Conservation (phyloP, 495 filamentous ascomycete species). For the Chaetomium cochliodes region DNA sequence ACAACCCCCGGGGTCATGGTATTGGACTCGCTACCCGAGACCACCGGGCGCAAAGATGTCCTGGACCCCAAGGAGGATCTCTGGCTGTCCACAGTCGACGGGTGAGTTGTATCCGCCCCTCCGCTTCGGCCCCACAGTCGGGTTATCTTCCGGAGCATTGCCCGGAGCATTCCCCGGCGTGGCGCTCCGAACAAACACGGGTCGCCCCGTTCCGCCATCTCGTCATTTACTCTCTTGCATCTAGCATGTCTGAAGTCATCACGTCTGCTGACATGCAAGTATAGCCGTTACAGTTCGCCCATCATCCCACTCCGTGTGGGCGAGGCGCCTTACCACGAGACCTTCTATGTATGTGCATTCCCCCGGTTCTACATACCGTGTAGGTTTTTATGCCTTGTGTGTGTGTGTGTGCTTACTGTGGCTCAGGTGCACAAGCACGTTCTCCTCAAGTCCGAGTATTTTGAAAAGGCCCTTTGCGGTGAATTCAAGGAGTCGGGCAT, state of each 20-base stretch:
- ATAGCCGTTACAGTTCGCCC: slow-evolving; percentile 41
- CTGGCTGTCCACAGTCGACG: slow-evolving; percentile 46
- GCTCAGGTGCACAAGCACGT: slow-evolving; percentile 44
- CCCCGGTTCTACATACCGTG: neutral
- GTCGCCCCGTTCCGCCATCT: neutral
- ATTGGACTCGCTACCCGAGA: slow-evolving; percentile 33
- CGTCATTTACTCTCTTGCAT: neutral
- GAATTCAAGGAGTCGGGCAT: slow-evolving; percentile 42
- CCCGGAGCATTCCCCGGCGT: slow-evolving; percentile 6
- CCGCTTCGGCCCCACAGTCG: slow-evolving; percentile 14
- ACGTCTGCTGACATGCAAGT: slow-evolving; percentile 20
- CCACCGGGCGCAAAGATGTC: slow-evolving; percentile 23
- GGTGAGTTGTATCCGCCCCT: slow-evolving; percentile 39
- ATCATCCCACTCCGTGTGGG: slow-evolving; percentile 48
- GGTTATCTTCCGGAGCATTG: neutral
- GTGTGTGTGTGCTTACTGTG: neutral
- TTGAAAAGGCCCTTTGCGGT: slow-evolving; percentile 45
- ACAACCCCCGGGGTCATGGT: slow-evolving; percentile 42
- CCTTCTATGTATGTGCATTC: slow-evolving; percentile 40
- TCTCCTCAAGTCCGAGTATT: slow-evolving; percentile 46
- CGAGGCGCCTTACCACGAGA: slow-evolving; percentile 34
- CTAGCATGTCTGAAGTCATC: slow-evolving; percentile 4
- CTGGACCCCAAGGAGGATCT: slow-evolving; percentile 47
- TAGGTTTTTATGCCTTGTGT: neutral
- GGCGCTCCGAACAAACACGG: neutral